Evolutionary conservation across 345 rosid species (phyloP), one percentile per base, ranked within the genome.

Genomic region (Cardamine occulta): DNA sequence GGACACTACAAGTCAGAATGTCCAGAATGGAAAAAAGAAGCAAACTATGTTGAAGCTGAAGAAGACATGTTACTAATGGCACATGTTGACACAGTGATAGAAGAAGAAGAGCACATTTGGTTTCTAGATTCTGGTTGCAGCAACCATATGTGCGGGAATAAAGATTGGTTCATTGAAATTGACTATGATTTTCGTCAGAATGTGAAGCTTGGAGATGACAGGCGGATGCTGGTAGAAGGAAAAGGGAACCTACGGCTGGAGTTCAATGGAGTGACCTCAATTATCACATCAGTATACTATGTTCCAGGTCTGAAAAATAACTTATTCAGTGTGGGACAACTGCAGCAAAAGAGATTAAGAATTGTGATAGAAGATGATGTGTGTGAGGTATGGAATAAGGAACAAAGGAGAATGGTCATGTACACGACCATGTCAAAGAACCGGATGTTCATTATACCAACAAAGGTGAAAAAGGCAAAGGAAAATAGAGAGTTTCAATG

Each of bases 51-150:
- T 0, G 24, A 48, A 1, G 1, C 0, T 1, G 24, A 48, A 1
- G 24, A 17, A 2, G 24, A 48, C 0, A 19, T 48, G 9, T 1
- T 48, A 0, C 11, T 17, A 0, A 48, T 48, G 53, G 24, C 23
- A 0, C 24, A 48, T 0, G 12, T 48, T 0, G 0, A 18, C 0
- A 1, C 0, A 4, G 7, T 17, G 0, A 8, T 18, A 18, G 4
- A 0, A 0, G 24, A 48, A 0, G 12, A 48, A 0, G 53, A 48
- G 1, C 24, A 48, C 0, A 0, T 7, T 0, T 48, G 11, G 53
- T 48, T 48, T 2, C 10, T 48, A 0, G 24, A 17, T 0, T 48
- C 53, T 0, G 53, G 53, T 0, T 48, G 12, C 2, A 48, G 24
- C 11, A 47, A 47, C 0, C 4, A 47, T 1, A 48, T 48, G 24